Conservation (phyloP, 306 rosid species). For the Quercus parvula region DNA sequence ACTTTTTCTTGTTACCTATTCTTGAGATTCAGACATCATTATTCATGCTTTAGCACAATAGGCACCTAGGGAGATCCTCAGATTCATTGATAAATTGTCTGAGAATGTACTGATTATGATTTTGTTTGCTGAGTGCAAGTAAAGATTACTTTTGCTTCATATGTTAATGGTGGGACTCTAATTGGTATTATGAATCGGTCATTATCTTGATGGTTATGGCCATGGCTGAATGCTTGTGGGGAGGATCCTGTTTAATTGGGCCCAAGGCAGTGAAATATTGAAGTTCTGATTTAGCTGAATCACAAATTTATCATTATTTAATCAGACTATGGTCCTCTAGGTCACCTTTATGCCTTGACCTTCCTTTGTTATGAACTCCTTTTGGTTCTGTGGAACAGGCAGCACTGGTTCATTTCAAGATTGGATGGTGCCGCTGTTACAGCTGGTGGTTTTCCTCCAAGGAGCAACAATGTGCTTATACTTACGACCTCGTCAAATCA, state of each 20-base stretch:
- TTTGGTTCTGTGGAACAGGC: conserved; percentile 48
- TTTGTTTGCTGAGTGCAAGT: neutral
- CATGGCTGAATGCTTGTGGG: neutral
- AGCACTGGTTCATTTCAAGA: conserved; percentile 95
- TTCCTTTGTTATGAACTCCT: neutral
- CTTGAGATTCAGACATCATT: neutral
- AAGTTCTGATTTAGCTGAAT: neutral
- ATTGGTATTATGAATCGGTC: neutral
- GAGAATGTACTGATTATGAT: neutral
- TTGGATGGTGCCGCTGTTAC: conserved; percentile 89
- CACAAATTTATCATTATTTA: neutral
- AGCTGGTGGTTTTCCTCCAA: conserved; percentile 90
- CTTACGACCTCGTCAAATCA: conserved; percentile 92
- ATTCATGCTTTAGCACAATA: neutral
- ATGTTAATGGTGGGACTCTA: neutral
- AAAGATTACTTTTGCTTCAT: neutral
- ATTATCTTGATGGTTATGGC: neutral
- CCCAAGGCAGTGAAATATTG: neutral
- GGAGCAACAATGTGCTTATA: conserved; percentile 61
- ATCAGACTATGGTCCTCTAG: neutral
- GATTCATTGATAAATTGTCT: neutral
- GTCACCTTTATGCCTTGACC: neutral
- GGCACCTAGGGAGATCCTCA: neutral
- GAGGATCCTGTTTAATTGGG: neutral
- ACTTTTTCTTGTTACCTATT: neutral